These are phyloP conservation scores for Lophiotrema nucula DNA, from an alignment of 495 filamentous ascomycete species.

Conservation along the genomic window DNA sequence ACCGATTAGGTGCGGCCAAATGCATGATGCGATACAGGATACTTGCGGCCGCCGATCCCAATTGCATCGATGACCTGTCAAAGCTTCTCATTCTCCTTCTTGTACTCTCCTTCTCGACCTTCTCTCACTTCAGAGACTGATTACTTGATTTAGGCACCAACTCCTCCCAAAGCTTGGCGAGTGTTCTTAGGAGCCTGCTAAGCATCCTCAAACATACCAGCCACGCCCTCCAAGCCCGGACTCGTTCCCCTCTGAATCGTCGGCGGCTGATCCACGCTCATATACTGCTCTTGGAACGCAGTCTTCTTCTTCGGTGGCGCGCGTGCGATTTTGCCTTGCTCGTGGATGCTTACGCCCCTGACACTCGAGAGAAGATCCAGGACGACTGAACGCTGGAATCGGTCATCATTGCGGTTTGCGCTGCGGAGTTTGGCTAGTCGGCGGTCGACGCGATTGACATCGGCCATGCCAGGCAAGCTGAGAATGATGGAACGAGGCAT, in stretches of 20 bases:
- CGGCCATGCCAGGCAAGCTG: slow-evolving; percentile 58
- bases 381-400: slow-evolving; percentile 78
- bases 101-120: too few relatives aligned
- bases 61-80: too few relatives aligned
- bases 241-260: slow-evolving; percentile 32
- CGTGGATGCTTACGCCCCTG: slow-evolving; percentile 84
- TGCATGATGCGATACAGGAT: too few relatives aligned
- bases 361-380: slow-evolving; percentile 84
- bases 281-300: slow-evolving; percentile 55
- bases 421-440: slow-evolving; percentile 56
- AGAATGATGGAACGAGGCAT: slow-evolving; percentile 59
- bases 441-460: slow-evolving; percentile 59
- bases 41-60: too few relatives aligned
- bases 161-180: too few relatives aligned
- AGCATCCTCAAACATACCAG: slow-evolving; percentile 64
- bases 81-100: too few relatives aligned
- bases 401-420: slow-evolving; percentile 50
- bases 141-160: too few relatives aligned
- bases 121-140: too few relatives aligned
- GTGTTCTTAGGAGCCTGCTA: too few relatives aligned
- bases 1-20: too few relatives aligned
- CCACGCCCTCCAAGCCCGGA: slow-evolving; percentile 55
- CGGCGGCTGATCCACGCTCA: slow-evolving; percentile 52
- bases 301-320: slow-evolving; percentile 55
- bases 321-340: slow-evolving; percentile 77